Evolutionary conservation across 805 yeast genomes (phyloP), one percentile per base, ranked within the genome.

Genomic region (Kluyveromyces nonfermentans): DNA sequence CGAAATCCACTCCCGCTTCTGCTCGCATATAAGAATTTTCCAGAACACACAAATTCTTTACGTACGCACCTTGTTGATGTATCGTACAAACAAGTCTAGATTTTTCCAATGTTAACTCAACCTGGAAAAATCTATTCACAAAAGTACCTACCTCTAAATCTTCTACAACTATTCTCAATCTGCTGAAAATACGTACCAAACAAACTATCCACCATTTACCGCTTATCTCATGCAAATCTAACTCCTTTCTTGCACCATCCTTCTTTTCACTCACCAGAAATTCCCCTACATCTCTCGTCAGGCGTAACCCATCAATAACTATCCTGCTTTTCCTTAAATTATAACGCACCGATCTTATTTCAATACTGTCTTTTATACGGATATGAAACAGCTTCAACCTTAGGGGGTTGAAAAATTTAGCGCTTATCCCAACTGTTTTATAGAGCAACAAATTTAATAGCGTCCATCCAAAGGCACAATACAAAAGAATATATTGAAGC

Each of bases 341-440:
- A 16, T 57, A 34, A 38, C 53, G 56, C 6, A 58, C 16, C 12
- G 53, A 47, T 19, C 44, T 42, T n/a, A 58, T 35, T 9, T 42
- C 16, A 4, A 50, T 17, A 9, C 41, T 45, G 42, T 48, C 48
- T 21, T 47, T 47, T 17, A 47, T 44, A 3, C 33, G 25, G 8
- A 59, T 32, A 7, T 49, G 40, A 8, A 33, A 37, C 12, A 56
- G 31, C 40, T 49, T 50, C 2, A 49, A 39, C 33, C 44, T 51
- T n/a, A 56, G 28, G 17, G 60, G 59, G 34, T 59, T 54, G 34
- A 55, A 42, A 39, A 45, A 50, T 7, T 34, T 31, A n/a, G 53
- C 44, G 7, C 53, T 45, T 3, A 52, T 9, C 1, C 59, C 60
- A 3, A 44, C 20, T 7, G 45, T 28, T 16, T 16, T 15, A 15